Evolutionary conservation across 2,329 filamentous ascomycete genomes (phyloP), one percentile per base, ranked within the genome.

Genomic region (Diatrype stigma): DNA sequence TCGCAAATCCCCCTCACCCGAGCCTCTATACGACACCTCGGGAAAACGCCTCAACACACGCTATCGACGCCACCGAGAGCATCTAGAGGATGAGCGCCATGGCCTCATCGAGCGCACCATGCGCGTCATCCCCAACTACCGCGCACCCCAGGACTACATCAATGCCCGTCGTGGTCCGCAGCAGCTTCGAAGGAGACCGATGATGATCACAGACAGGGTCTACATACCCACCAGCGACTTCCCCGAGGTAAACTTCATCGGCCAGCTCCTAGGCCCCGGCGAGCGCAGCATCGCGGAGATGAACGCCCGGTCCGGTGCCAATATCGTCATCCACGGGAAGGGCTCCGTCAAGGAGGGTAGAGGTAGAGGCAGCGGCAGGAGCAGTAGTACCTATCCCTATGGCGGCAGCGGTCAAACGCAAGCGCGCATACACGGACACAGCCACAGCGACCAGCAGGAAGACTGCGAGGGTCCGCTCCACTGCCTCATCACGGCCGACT

Each of bases 231-330:
- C 87, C 73, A 89, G 89, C 78, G 87, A 91, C 72, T 90, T 89
- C 73, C 87, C 87, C 75, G 84, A 88, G 70, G 88, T 90, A 80
- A 91, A 91, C 80, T 91, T 90, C 85, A 91, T 92, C 80, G 87
- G 87, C 70, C 83, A 91, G 75, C 84, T 91, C 65, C 90, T 91
- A 77, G 87, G 88, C 69, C 87, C 87, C 68, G 86, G 88, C 81
- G 88, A 87, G 67, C 89, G 89, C 67, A 91, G 87, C 57, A 75
- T 91, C 64, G 89, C 89, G 70, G 89, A 87, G 68, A 89, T 91
- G 86, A 85, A 90, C 67, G 80, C 81, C 59, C 81, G 90, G 70
- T 89, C 87, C 45, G 80, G 81, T 56, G 87, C 87, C 60, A 90
- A 88, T 69, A 90, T 91, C 71, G 86, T 85, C 56, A 90, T 91